These are phyloP conservation scores for Coprinopsis marcescibilis DNA, from an alignment of 768 basidiomycete species.

Conservation along the genomic window DNA sequence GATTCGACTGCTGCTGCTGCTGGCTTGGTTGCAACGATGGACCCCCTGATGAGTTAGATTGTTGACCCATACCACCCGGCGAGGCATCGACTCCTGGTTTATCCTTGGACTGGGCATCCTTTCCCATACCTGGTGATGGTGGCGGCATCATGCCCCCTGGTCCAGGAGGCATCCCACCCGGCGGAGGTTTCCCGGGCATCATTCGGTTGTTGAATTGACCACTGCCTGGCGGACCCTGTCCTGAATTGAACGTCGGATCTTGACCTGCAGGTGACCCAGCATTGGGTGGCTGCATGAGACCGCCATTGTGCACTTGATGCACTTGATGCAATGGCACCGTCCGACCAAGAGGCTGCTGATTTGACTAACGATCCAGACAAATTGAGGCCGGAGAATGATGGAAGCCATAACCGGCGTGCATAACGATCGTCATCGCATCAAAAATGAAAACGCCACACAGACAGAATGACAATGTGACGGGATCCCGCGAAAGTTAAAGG, in stretches of 20 bases:
- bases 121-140: conserved; percentile 5
- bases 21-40: conserved; percentile 2
- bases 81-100: conserved; percentile 14
- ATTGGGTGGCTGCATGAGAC: conserved; percentile 12
- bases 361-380: too few species aligned
- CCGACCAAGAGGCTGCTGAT: too few species aligned
- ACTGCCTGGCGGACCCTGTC: conserved; percentile 20
- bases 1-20: conserved; percentile 5
- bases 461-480: too few species aligned
- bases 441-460: too few species aligned
- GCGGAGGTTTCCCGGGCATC: conserved; percentile 26
- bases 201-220: conserved; percentile 18
- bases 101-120: conserved; percentile 7
- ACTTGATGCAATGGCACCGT: conserved; percentile 21
- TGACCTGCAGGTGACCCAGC: conserved; percentile 13
- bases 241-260: conserved; percentile 38
- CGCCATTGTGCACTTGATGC: conserved; percentile 23
- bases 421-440: too few species aligned
- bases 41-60: conserved; percentile 2
- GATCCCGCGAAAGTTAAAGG: background rate
- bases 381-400: too few species aligned
- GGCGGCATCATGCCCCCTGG: conserved; percentile 8
- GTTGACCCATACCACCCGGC: conserved; percentile 5
- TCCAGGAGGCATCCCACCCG: conserved; percentile 38
- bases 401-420: too few species aligned